Evolutionary conservation across 192 early-diverging fungal species (phyloP).

Genomic region (Backusella sp.): DNA sequence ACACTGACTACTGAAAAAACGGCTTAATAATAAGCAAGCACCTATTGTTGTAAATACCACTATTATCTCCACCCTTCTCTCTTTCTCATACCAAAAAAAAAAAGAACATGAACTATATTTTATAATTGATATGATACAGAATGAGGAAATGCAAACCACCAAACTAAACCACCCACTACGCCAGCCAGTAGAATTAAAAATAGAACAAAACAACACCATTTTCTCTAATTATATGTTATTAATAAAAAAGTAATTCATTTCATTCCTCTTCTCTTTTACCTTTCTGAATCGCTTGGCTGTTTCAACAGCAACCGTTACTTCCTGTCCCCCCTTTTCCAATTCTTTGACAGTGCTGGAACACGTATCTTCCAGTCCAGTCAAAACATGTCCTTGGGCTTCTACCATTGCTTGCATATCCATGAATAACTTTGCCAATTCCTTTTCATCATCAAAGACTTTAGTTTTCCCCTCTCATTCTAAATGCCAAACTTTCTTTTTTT

Average conservation of each 20-base stretch:
- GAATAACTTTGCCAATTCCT: constrained; percentile 84
- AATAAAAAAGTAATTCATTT: not conserved
- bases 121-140: not conserved
- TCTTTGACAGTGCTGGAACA: constrained; percentile 32
- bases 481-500: too few species aligned
- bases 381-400: constrained; percentile 63
- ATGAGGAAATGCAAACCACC: constrained; percentile 28
- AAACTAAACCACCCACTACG: constrained; percentile 22
- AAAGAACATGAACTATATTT: not conserved
- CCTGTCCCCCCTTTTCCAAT: constrained; percentile 18
- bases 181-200: constrained; percentile 17
- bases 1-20: not conserved
- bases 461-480: not conserved
- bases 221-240: constrained; percentile 19
- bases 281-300: constrained; percentile 13
- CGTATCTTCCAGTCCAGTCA: constrained; percentile 67
- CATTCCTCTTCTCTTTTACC: not conserved
- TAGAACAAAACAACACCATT: constrained; percentile 32
- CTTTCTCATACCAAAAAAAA: not conserved
- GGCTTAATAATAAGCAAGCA: not conserved
- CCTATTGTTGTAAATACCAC: not conserved
- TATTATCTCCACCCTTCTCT: not conserved
- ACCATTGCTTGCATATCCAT: constrained; percentile 83
- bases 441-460: not conserved
- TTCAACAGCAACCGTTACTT: constrained; percentile 19